Base-by-base conservation (phyloP, 139 green algal genomes). In the Chlamydomonas sp. region DNA sequence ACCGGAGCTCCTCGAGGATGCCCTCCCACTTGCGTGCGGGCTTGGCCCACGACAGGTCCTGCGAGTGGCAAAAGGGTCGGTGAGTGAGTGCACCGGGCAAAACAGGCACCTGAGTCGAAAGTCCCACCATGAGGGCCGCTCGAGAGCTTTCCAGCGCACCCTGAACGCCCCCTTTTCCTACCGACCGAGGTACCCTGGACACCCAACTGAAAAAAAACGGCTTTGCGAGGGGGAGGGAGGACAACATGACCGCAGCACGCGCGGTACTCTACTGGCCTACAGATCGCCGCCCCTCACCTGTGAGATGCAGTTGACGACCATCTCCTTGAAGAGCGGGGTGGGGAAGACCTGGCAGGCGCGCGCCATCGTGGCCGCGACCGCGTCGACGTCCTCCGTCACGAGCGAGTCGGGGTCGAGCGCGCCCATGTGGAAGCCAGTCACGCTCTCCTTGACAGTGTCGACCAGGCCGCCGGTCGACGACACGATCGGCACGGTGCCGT, bases 371-470 rank as follows among this genome's bases (percentile, higher is more conserved):
- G 81, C 71, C 28, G 86, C 88, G 22, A 98, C 65, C 0, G 89
- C 88, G 1, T 90, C 79, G 1, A 83, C 89, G 70, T 98, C 93
- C 2, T 73, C 67, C 26, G 35, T 8, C 35, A 68, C 2, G 38
- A 75, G 33, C 20, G 26, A 20, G 5, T 69, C 70, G 28, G 54
- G 33, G 72, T 77, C 65, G 54, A 77, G 36, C 24, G 65, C 65
- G 20, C 72, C 72, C 35, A 77, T 95, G 75, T 98, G 95, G 90
- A 98, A 98, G 67, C 81, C 95, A n/a, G 95, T 99, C 43, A 95
- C 84, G 35, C 92, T 90, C 72, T 99, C 95, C 82, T 95, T 96
- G 13, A 99, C 95, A 2, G 95, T 99, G 85, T 99, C 95, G 16
- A 98, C 92, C 57, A 99, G 83, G 43, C 94, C 94, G 50, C 93